Evolutionary conservation across 73 alveolate genomes (phyloP), one percentile per base, ranked within the genome.

Genomic region (Paramecium biaurelia): DNA sequence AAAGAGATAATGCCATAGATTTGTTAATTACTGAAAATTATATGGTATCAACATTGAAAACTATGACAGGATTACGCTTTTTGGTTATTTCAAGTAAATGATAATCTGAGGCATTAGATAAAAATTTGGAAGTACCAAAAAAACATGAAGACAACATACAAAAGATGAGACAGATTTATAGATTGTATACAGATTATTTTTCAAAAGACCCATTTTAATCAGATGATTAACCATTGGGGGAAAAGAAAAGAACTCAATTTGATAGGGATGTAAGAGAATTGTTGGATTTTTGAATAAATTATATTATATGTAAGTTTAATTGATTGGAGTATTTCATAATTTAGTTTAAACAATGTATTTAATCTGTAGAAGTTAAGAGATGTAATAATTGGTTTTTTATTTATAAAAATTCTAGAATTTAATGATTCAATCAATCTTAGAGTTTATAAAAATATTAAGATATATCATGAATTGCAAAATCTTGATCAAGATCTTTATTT

Each of bases 211-310:
- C 90, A 3, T 79, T 79, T 47, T 26, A 79, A 47, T 41, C 45
- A 42, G 76, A 79, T 43, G 90, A 79, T 79, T 79, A 79, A 47
- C 90, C 90, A 4, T 45, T 79, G 21, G 90, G 90, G 9, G 90
- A 47, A 34, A 43, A 41, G 15, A 79, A 79, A 63, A 79, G 90
- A 79, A 5, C 23, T 9, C 28, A 79, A 79, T 79, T 79, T 79
- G 90, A 79, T 43, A 41, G 72, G 24, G 90, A 79, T 41, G 74
- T 79, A 0, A 79, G 90, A 20, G 87, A 74, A 30, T 38, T 74
- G 4, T 34, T 74, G 30, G 87, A 74, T 38, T 74, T 30, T 74
- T 74, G 87, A 74, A 32, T 74, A 35, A 30, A 32, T 30, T 34
- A 30, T 26, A 14, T 30, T 8, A 30, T 30, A 67, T 67, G 23